phyloP scores from a whole-genome alignment of 345 rosid genomes.

The Boechera divaricarpa region DNA sequence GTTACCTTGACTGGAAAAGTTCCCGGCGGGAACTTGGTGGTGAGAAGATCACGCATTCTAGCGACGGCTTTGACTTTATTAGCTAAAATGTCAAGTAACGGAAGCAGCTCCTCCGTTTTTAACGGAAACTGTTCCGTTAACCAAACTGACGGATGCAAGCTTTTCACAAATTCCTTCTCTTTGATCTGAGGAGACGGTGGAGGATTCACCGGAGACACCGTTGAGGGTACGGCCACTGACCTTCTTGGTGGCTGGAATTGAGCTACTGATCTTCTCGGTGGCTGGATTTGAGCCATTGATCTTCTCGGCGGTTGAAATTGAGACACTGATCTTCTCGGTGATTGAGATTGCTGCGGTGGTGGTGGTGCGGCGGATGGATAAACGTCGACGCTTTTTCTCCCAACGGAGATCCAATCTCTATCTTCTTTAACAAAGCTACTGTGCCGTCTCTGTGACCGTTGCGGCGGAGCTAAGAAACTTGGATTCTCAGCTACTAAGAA shows the following conservation, averaged over 20 bases:
- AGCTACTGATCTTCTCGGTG: slow-evolving; percentile 51
- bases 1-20: slow-evolving; percentile 96
- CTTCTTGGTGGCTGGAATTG: slow-evolving; percentile 49
- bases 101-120: slow-evolving; percentile 87
- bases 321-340: slow-evolving; percentile 50
- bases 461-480: slow-evolving; percentile 48
- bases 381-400: slow-evolving; percentile 85
- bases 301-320: slow-evolving; percentile 51
- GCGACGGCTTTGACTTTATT: slow-evolving; percentile 94
- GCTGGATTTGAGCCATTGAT: slow-evolving; percentile 42
- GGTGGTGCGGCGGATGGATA: slow-evolving; percentile 55
- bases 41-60: slow-evolving; percentile 87
- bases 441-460: slow-evolving; percentile 63
- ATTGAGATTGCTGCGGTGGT: slow-evolving; percentile 35
- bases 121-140: slow-evolving; percentile 93
- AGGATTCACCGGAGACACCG: slow-evolving; percentile 38
- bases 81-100: slow-evolving; percentile 91
- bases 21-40: slow-evolving; percentile 96
- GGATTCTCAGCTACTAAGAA: slow-evolving; percentile 91
- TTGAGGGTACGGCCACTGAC: slow-evolving; percentile 41
- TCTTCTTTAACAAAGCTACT: slow-evolving; percentile 95
- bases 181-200: slow-evolving; percentile 62
- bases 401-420: slow-evolving; percentile 66
- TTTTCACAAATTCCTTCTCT: slow-evolving; percentile 84
- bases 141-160: slow-evolving; percentile 91